These are phyloP conservation scores for Ophiostoma sp. DNA, from an alignment of 2,329 filamentous ascomycete genomes.

Conservation along the genomic window DNA sequence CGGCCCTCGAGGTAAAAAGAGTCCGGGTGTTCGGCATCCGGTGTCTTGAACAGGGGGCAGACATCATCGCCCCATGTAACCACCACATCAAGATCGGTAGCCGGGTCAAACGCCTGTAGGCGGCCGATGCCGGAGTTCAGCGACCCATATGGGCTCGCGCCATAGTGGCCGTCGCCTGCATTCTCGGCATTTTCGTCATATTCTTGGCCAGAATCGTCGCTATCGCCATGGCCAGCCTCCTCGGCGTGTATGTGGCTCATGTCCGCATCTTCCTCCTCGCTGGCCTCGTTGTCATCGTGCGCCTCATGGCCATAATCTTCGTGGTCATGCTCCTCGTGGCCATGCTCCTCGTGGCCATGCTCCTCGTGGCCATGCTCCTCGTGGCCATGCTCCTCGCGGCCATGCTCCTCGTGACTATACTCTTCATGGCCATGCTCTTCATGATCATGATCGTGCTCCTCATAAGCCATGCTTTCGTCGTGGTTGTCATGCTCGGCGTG, in stretches of 20 bases:
- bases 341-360: background rate
- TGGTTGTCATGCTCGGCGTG: slow-evolving; percentile 4
- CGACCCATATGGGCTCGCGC: slow-evolving; percentile 25
- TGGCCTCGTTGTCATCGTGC: slow-evolving; percentile 7
- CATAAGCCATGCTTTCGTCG: slow-evolving; percentile 7
- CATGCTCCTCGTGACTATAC: slow-evolving; percentile 3
- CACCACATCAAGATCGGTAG: slow-evolving; percentile 30
- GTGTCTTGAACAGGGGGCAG: slow-evolving; percentile 35
- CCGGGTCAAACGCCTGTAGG: slow-evolving; percentile 18
- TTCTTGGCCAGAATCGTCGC: slow-evolving; percentile 17
- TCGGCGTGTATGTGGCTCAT: slow-evolving; percentile 5
- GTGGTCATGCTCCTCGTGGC: slow-evolving; percentile 9
- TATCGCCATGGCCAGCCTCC: slow-evolving; percentile 13
- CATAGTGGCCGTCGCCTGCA: slow-evolving; percentile 24
- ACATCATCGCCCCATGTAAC: slow-evolving; percentile 34
- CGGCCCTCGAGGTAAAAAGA: slow-evolving; percentile 45
- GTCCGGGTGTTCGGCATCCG: slow-evolving; percentile 37
- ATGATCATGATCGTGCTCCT: slow-evolving; percentile 23
- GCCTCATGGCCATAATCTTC: slow-evolving; percentile 26
- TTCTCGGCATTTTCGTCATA: slow-evolving; percentile 18
- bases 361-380: slow-evolving; percentile 25
- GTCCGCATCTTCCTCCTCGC: slow-evolving; percentile 18
- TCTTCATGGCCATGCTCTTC: background rate
- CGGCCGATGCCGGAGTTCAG: slow-evolving; percentile 22
- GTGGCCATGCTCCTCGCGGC: slow-evolving; percentile 11